These are phyloP conservation scores for Theobroma cacao DNA, from an alignment of 345 rosid species.

Conservation along the genomic window DNA sequence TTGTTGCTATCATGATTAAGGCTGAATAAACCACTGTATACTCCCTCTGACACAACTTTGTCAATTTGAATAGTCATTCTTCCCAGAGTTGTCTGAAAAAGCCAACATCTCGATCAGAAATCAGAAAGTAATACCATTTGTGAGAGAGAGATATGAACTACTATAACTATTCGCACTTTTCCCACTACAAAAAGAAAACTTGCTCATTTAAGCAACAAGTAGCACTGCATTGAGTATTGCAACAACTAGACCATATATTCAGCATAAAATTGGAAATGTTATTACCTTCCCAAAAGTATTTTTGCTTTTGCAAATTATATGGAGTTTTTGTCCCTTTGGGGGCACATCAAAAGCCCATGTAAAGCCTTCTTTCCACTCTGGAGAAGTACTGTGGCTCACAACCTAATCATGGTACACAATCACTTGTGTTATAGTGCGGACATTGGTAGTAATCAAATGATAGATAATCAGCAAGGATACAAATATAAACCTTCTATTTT, in stretches of 20 bases:
- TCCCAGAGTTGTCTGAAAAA: slow-evolving; percentile 70
- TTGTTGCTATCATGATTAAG: slow-evolving; percentile 54
- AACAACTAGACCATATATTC: not conserved
- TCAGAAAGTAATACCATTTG: not conserved
- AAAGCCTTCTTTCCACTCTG: slow-evolving; percentile 91
- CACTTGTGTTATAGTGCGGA: not conserved
- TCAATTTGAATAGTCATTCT: slow-evolving; percentile 86
- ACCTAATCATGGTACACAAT: slow-evolving; percentile 38
- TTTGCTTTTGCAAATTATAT: slow-evolving; percentile 89
- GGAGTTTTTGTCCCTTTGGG: slow-evolving; percentile 92
- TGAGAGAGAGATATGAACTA: not conserved
- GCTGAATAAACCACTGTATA: slow-evolving; percentile 55
- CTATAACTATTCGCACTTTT: not conserved
- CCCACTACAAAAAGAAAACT: not conserved
- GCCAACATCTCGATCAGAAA: slow-evolving; percentile 11
- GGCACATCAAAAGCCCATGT: slow-evolving; percentile 92
- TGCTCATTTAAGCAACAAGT: not conserved
- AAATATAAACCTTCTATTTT: not conserved
- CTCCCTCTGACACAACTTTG: slow-evolving; percentile 72
- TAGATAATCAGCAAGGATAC: not conserved
- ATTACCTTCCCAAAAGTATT: slow-evolving; percentile 87
- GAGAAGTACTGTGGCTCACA: slow-evolving; percentile 59
- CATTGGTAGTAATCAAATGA: not conserved
- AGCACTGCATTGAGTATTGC: not conserved
- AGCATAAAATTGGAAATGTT: not conserved